Conservation (phyloP, 2,329 filamentous ascomycete species). For the Paraphaeosphaeria minitans region DNA sequence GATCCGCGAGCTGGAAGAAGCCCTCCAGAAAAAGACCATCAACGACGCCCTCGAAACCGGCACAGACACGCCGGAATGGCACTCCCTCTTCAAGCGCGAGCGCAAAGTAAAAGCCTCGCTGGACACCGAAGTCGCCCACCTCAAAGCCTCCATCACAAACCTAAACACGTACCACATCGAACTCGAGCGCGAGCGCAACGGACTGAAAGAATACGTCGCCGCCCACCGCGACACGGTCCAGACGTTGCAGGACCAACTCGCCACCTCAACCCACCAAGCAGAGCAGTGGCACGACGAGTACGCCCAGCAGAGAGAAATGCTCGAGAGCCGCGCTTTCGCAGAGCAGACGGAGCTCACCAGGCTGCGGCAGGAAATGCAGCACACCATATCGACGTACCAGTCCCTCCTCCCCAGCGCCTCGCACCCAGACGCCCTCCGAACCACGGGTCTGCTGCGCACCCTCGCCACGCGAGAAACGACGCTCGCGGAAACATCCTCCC, state of each 20-base stretch:
- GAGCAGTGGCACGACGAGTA: neutral
- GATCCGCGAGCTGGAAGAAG: neutral
- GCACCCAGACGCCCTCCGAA: neutral
- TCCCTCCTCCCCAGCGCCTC: neutral
- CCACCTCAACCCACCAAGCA: neutral
- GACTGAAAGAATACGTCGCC: neutral
- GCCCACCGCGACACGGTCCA: neutral
- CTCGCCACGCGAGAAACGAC: neutral
- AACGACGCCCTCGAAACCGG: neutral
- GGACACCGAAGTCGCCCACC: neutral
- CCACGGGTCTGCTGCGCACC: neutral
- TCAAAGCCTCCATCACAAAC: neutral
- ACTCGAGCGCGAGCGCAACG: neutral
- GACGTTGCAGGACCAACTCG: neutral
- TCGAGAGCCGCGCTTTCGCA: neutral
- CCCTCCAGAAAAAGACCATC: neutral
- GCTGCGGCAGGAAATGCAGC: neutral
- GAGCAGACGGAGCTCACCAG: neutral
- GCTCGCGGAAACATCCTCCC: neutral
- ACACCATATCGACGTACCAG: neutral
- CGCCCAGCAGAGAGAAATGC: neutral
- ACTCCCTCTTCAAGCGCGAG: neutral
- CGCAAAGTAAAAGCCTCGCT: neutral
- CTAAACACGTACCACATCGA: neutral
- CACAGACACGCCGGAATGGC: neutral